Evolutionary conservation across 768 basidiomycete genomes (phyloP), one percentile per base, ranked within the genome.

Genomic region (Hericium alpestre): DNA sequence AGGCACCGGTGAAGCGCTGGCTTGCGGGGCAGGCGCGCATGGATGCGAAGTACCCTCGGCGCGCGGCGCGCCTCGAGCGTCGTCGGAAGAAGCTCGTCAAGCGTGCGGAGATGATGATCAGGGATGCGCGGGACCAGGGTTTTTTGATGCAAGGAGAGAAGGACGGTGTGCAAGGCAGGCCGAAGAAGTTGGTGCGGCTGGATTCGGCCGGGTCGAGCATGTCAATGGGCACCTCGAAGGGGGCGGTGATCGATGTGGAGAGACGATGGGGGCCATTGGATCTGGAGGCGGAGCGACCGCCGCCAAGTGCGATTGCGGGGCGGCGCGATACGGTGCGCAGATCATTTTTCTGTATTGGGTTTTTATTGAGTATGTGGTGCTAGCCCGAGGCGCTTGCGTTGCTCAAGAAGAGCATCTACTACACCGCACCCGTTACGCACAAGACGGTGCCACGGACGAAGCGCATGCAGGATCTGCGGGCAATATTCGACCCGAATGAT

Each of bases 1-100:
- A 90, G 68, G 80, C 72, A 0, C 83, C 86, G 0, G 81, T 81
- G 0, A 73, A 78, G 65, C 76, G 83, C n/a, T 93, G 87, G 78
- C 65, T 80, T 13, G 67, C 71, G 3, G 82, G 84, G 8, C 83
- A 84, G 66, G 72, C 75, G 20, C 64, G 75, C 38, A 86, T 86
- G 85, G 83, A 87, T 66, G 70, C 73, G 63, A 74, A 70, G 61
- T 86, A 74, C 67, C 69, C 68, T 50, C 65, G 65, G 25, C 53
- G 66, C 0, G 78, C 79, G 13, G 65, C 73, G 49, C 72, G 67
- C 16, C 78, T 77, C 4, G 61, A 78, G 16, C 73, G 73, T 50
- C 64, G 76, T 40, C 72, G 82, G 53, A 65, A 63, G 25, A 76
- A 74, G 60, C 72, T 78, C 48, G 67, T 76, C 55, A 70, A 68